Evolutionary conservation across 371 early-diverging fungal species (phyloP), one percentile per base, ranked within the genome.

Genomic region (Circinella minor): DNA sequence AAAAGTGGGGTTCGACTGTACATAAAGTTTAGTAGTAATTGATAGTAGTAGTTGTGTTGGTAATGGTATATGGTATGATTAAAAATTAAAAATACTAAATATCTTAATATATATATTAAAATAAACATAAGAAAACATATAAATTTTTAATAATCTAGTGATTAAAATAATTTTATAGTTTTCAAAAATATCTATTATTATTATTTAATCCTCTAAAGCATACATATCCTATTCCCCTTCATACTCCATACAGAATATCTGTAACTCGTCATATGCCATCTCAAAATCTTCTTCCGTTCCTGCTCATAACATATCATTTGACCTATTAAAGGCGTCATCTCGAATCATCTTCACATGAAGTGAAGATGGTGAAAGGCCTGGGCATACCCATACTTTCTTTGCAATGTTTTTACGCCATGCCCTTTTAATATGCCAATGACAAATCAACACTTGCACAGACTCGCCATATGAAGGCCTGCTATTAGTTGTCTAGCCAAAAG

Each of bases 341-440:
- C 36, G 62, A 5, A 61, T 39, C 62, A 15, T 14, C 62, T 61
- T 61, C 46, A 61, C 38, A 9, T 38, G 27, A 3, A n/a, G 4
- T 27, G 67, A 18, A 20, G 39, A 39, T 34, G 11, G 4, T 59
- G 36, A 60, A 38, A 59, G 7, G 38, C 67, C 39, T 14, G 43
- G 38, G 8, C 9, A 37, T 37, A 34, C 55, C 14, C 38, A 36
- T 20, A 66, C 43, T n/a, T 39, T 57, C 15, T n/a, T 61, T 15
- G 18, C 46, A 3, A 61, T 9, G 20, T 63, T 62, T 36, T 69
- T 69, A 62, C 27, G 46, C 69, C 69, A 69, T 1, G 63, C 63
- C 4, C 64, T 6, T 17, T 47, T 51, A 14, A 69, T 38, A 64
- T 69, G 69, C 64, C 69, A 69, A 46, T 63, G 51, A 20, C 69